Evolutionary conservation across 1,284 basidiomycete genomes (phyloP), one percentile per base, ranked within the genome.

Genomic region (Tetrapyrgos nigripes): DNA sequence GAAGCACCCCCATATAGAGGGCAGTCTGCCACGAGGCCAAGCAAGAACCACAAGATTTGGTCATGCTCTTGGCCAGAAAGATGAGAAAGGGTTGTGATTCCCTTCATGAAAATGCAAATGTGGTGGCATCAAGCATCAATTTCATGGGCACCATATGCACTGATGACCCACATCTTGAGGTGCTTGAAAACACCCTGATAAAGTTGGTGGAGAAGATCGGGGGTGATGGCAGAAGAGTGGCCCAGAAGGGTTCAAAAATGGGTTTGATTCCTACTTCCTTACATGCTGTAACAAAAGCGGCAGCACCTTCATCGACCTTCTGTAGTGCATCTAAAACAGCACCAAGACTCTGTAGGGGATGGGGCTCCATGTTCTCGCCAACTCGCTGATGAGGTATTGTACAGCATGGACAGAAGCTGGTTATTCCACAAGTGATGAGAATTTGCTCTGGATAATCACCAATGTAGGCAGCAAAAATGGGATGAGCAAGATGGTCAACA

Each of bases 51-150:
- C n/a, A n/a, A n/a, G n/a, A n/a, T n/a, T n/a, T n/a, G n/a, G n/a
- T n/a, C n/a, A n/a, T n/a, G n/a, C n/a, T n/a, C n/a, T n/a, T n/a
- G n/a, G n/a, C n/a, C n/a, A n/a, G n/a, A n/a, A n/a, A n/a, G n/a
- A n/a, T n/a, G n/a, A n/a, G n/a, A n/a, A n/a, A n/a, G n/a, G n/a
- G n/a, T n/a, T n/a, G n/a, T n/a, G n/a, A n/a, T 76, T 0, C 79
- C 79, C 10, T 74, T 73, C 3, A 59, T 57, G 54, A 80, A 79
- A 1, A 68, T 59, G 0, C 71, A 68, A 3, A 75, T 59, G 21
- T 71, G 61, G 51, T 73, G 62, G 46, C 68, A 72, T 2, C 70
- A 65, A 8, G 70, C 69, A 58, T 76, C 69, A 13, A 76, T 62
- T 51, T 77, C 70, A n/a, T n/a, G n/a, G n/a, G n/a, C n/a, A n/a